phyloP scores from a whole-genome alignment of 2,329 filamentous ascomycete species.

The Diaporthe sp. region DNA sequence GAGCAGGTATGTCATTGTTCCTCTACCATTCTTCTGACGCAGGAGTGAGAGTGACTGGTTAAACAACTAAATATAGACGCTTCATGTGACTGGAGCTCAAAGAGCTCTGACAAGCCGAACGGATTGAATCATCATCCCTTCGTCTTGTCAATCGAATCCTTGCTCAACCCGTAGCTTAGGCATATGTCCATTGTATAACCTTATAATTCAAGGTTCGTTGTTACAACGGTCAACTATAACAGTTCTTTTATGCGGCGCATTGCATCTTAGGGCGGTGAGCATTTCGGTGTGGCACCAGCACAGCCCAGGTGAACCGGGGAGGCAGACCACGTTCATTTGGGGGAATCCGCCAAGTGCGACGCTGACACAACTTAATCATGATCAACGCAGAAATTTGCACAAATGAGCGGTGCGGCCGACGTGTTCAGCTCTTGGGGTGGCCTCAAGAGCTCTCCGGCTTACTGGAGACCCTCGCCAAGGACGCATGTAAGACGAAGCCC shows the following conservation, averaged over 20 bases:
- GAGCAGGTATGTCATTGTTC: too few relatives aligned
- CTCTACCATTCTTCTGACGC: too few relatives aligned
- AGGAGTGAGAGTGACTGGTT: too few relatives aligned
- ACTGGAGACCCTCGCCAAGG: constrained; percentile 19
- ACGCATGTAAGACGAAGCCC: constrained; percentile 20
- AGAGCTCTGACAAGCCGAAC: too few relatives aligned
- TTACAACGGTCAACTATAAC: neutral
- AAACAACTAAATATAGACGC: too few relatives aligned
- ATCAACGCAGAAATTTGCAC: neutral
- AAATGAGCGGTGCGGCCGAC: neutral
- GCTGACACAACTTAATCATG: constrained; percentile 1
- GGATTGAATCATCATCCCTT: too few relatives aligned
- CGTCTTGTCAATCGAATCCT: too few relatives aligned
- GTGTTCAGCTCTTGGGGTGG: constrained; percentile 5
- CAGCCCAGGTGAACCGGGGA: neutral
- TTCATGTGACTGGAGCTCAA: too few relatives aligned
- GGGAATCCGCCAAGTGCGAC: constrained; percentile 14
- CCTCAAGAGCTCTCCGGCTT: neutral
- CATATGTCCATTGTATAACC: neutral
- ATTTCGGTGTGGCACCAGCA: neutral
- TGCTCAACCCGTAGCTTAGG: too few relatives aligned
- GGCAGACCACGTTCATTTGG: neutral
- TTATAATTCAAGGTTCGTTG: neutral
- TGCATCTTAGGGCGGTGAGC: neutral
- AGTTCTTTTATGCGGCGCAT: neutral